Percentiles rank a stretch among this genome's conserved stretches.
These are phyloP conservation scores for Globisporangium spinosum DNA, from an alignment of 352 stramenopile genomes.

Conservation along the genomic window DNA sequence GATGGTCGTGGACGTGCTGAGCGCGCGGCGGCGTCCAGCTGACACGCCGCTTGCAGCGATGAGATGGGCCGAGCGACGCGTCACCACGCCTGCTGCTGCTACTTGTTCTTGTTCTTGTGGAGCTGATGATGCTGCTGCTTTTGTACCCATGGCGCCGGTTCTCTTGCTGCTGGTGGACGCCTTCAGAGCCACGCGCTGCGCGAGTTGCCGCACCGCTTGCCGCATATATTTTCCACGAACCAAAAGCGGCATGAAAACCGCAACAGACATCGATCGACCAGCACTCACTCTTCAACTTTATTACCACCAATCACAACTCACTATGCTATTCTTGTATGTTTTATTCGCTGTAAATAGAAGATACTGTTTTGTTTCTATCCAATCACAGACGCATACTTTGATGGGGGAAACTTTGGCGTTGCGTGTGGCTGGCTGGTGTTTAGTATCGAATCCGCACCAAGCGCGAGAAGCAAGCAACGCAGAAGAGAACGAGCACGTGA, in stretches of 20 bases:
- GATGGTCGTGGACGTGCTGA: background rate
- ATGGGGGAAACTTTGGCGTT: background rate
- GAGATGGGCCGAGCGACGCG: slow-evolving; percentile 16
- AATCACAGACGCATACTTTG: background rate
- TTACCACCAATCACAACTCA: background rate
- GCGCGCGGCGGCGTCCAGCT: background rate
- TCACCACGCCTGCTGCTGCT: background rate
- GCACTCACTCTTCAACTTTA: background rate
- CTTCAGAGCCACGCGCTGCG: background rate
- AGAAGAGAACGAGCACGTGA: slow-evolving; percentile 11
- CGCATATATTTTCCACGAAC: slow-evolving; percentile 16
- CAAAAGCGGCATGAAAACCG: background rate
- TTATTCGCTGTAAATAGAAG: background rate
- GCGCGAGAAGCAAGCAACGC: background rate
- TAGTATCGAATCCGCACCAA: slow-evolving; percentile 13
- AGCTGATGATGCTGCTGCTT: background rate
- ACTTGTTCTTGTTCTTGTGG: background rate
- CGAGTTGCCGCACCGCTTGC: slow-evolving; percentile 5
- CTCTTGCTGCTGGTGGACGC: background rate
- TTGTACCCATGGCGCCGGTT: background rate
- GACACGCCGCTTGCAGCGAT: background rate
- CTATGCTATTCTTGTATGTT: background rate
- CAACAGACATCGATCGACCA: background rate
- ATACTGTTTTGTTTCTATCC: background rate
- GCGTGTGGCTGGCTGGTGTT: slow-evolving; percentile 7